Evolutionary conservation across 2,329 filamentous ascomycete species (phyloP), one percentile per base, ranked within the genome.

Genomic region (Mycosphaerella sp.): DNA sequence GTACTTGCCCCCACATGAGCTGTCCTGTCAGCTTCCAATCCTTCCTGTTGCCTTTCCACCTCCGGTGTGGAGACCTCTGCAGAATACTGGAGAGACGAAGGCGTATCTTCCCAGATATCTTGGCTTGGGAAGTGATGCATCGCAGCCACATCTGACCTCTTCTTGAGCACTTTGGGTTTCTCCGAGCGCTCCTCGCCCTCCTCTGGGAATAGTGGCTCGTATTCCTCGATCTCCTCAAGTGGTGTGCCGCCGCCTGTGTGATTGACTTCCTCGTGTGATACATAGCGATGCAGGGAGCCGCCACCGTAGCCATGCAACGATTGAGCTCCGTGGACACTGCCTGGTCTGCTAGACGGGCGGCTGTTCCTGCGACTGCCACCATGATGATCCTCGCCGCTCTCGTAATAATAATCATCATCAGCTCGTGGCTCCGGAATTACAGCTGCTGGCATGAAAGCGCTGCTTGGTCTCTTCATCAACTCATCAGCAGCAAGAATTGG

Each of bases 41-140:
- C 45, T 41, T 69, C 57, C 65, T 72, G 59, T 66, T 70, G 65
- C 36, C 70, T 64, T 64, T 72, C 67, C 55, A 72, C 64, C 53
- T 78, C 75, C 1, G 89, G 89, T 0, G 88, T 93, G 2, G 85
- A 87, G 6, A 97, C 91, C 53, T 87, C 89, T 2, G 90, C 84
- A 30, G 79, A 73, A 43, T 81, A 82, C 63, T 93, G 83, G 46
- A 88, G 76, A 70, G 89, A 95, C 64, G 84, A 86, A 3, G 94
- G 93, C 0, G 89, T 85, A 68, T 98, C 94, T 72, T 98, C 93
- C 93, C 93, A 98, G 36, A 97, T 81, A 67, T 98, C 93, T 46
- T 90, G 86, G 68, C 90, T 96, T 1, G 93, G 93, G 70, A 98
- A 98, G 55, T 85, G 85, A 57, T 76, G 73, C 37, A 58, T 57